phyloP scores from a whole-genome alignment of 257 asterid genomes.

The Gynochthodes officinalis region DNA sequence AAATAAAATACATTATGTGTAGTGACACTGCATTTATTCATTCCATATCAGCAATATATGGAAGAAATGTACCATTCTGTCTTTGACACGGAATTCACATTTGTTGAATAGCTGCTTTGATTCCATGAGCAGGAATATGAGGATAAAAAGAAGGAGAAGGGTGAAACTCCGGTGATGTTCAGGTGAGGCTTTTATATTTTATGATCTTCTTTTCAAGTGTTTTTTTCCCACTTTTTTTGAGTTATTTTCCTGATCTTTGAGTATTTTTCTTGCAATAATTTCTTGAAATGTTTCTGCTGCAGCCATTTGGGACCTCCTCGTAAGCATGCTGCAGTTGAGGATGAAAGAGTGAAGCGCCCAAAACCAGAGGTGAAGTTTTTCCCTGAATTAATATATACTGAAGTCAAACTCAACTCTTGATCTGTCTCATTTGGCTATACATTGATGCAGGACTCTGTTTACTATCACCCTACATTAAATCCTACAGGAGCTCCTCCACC shows the following conservation, averaged over 20 bases:
- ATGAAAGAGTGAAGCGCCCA: conserved; percentile 85
- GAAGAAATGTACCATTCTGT: background rate
- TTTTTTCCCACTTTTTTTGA: too few relatives aligned
- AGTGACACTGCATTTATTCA: background rate
- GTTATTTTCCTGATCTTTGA: background rate
- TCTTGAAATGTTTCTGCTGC: conserved; percentile 32
- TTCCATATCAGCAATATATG: background rate
- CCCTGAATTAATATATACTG: conserved; percentile 4
- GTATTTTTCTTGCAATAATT: conserved; percentile 11
- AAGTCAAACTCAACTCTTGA: conserved; percentile 20
- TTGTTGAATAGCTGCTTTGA: conserved; percentile 6
- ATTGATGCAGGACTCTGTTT: conserved; percentile 85
- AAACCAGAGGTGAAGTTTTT: conserved; percentile 61
- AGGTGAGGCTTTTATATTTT: conserved; percentile 49
- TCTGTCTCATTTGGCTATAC: conserved; percentile 26
- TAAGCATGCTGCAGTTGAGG: conserved; percentile 82
- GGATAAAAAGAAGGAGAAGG: conserved; percentile 86
- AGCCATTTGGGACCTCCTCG: conserved; percentile 94
- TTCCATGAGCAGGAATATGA: conserved; percentile 69
- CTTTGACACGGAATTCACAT: background rate
- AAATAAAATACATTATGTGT: background rate
- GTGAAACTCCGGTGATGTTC: conserved; percentile 97
- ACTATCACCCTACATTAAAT: conserved; percentile 92
- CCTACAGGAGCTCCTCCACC: conserved; percentile 99
- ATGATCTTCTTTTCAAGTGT: background rate